Evolutionary conservation across 2,329 filamentous ascomycete genomes (phyloP).

Genomic region (Metarhizium anisopliae): DNA sequence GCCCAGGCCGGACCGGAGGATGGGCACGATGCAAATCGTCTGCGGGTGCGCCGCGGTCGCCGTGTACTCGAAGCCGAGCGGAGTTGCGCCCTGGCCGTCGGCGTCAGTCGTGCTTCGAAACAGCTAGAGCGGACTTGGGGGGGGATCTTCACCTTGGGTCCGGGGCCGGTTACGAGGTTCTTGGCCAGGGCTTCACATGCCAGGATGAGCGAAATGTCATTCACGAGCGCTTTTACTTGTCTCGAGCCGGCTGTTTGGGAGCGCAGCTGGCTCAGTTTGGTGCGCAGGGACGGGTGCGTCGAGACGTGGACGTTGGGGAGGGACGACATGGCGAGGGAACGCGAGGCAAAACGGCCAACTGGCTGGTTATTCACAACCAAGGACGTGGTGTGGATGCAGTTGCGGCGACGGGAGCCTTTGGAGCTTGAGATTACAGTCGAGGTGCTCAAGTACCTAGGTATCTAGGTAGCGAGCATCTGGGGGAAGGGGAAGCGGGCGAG

Average conservation of each 20-base stretch:
- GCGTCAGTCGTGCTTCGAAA: not conserved
- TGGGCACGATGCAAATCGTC: conserved; percentile 75
- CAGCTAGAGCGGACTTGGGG: not conserved
- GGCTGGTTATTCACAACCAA: not conserved
- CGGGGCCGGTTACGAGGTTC: conserved; percentile 46
- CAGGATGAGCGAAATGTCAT: conserved; percentile 79
- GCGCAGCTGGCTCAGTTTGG: conserved; percentile 84
- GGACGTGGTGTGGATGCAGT: not conserved
- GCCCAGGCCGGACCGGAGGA: conserved; percentile 81
- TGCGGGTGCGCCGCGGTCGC: conserved; percentile 54
- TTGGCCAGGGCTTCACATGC: conserved; percentile 70
- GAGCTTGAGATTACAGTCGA: no score
- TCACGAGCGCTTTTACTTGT: conserved; percentile 72
- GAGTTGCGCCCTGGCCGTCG: conserved; percentile 57
- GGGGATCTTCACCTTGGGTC: conserved; percentile 48
- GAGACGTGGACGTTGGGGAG: conserved; percentile 69
- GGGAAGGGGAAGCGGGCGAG: conserved; percentile 13
- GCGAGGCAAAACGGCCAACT: not conserved
- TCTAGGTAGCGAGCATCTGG: no score
- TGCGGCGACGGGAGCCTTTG: not conserved
- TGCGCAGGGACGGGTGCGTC: conserved; percentile 72
- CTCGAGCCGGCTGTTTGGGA: conserved; percentile 59
- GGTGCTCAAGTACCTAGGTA: no score
- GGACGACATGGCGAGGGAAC: conserved; percentile 20
- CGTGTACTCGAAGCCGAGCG: conserved; percentile 68